Percentiles rank a stretch among this genome's conserved stretches.
Evolutionary conservation across 2,329 filamentous ascomycete genomes (phyloP).

Genomic region (Fusarium sp.): DNA sequence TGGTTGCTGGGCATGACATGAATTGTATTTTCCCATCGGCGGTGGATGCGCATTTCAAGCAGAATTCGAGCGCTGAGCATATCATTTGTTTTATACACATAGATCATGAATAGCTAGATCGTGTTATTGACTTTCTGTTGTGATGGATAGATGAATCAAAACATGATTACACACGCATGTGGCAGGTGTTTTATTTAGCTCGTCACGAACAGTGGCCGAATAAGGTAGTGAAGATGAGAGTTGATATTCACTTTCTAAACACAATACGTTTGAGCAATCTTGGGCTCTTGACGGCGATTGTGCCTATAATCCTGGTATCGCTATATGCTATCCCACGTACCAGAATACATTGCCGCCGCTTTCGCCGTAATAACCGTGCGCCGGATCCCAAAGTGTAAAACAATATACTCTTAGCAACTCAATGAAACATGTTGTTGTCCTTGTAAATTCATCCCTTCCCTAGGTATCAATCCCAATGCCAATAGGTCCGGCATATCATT

Average conservation of each 20-base stretch:
- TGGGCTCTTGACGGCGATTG: background rate
- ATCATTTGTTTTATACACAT: constrained; percentile 19
- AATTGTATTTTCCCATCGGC: constrained; percentile 12
- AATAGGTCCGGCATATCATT: constrained; percentile 7
- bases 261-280: constrained; percentile 25
- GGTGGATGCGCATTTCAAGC: constrained; percentile 12
- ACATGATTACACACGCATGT: background rate
- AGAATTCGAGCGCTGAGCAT: constrained; percentile 21
- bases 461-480: constrained; percentile 26
- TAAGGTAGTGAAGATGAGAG: constrained; percentile 4
- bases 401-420: background rate
- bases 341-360: constrained; percentile 4
- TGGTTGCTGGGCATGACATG: constrained; percentile 21
- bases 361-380: constrained; percentile 15
- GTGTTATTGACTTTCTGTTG: background rate
- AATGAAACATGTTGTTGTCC: constrained; percentile 7
- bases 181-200: background rate
- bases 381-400: constrained; percentile 1
- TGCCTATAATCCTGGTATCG: background rate
- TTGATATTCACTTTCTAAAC: constrained; percentile 2
- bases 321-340: background rate
- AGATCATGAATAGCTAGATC: constrained; percentile 13
- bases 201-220: background rate
- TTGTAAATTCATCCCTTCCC: constrained; percentile 1
- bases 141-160: constrained; percentile 12